phyloP scores from a whole-genome alignment of 169 alveolate species.

The Eimeria sp. region DNA sequence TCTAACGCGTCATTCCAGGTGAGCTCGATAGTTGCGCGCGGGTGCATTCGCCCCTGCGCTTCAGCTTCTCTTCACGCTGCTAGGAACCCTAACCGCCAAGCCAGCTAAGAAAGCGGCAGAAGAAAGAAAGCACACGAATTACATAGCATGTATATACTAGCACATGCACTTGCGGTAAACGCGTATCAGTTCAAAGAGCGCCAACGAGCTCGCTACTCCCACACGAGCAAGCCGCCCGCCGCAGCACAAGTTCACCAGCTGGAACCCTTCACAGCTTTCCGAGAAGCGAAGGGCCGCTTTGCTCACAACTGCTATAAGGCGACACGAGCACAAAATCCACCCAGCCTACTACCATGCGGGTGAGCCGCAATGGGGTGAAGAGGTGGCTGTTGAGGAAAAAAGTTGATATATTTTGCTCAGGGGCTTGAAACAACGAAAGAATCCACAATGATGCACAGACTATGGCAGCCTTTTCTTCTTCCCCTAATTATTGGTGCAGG shows the following conservation, averaged over 20 bases:
- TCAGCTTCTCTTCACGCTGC: constrained; percentile 21
- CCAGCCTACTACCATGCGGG: constrained; percentile 36
- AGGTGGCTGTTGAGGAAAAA: constrained; percentile 28
- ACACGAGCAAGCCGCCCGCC: background rate
- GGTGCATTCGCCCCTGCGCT: constrained; percentile 41
- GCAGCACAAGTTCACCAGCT: constrained; percentile 24
- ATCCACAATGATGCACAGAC: constrained; percentile 5
- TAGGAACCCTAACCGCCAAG: constrained; percentile 49
- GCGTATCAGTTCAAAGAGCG: constrained; percentile 14
- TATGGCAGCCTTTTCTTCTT: background rate
- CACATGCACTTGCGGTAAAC: constrained; percentile 10
- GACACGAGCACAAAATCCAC: constrained; percentile 30
- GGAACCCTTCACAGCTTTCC: background rate
- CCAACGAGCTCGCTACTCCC: background rate
- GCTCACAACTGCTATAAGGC: background rate
- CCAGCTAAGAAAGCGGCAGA: constrained; percentile 9
- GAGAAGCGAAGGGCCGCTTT: constrained; percentile 19
- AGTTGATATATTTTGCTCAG: background rate
- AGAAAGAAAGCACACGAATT: background rate
- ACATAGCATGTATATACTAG: background rate
- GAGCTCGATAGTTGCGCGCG: constrained; percentile 45
- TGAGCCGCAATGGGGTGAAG: background rate
- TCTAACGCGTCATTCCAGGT: constrained; percentile 55
- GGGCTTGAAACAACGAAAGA: constrained; percentile 17
- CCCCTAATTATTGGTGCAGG: background rate